Percentiles rank a stretch among this genome's conserved stretches.
Evolutionary conservation across 2,329 filamentous ascomycete genomes (phyloP).

Genomic region (Monilinia laxa): DNA sequence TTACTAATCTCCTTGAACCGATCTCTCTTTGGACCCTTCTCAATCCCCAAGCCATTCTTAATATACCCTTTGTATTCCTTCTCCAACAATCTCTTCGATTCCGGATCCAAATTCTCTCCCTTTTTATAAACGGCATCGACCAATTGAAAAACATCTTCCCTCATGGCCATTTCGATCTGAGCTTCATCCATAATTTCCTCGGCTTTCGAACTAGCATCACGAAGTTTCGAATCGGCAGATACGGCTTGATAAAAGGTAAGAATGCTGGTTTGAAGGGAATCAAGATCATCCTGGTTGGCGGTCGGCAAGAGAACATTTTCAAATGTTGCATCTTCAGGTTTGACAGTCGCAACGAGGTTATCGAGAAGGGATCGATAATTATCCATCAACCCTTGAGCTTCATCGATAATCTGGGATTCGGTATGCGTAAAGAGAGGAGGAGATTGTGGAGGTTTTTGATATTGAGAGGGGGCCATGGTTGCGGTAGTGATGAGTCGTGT

Average conservation of each 20-base stretch:
- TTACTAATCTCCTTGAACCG: constrained; percentile 87
- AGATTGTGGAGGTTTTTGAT: constrained; percentile 72
- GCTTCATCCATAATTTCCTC: constrained; percentile 76
- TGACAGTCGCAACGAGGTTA: constrained; percentile 58
- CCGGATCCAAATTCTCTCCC: constrained; percentile 62
- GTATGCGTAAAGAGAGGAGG: constrained; percentile 77
- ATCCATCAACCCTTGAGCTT: constrained; percentile 66
- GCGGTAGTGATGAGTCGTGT: constrained; percentile 45
- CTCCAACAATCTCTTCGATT: constrained; percentile 70
- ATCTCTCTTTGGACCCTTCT: constrained; percentile 67
- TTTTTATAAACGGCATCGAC: constrained; percentile 59
- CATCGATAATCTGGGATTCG: constrained; percentile 63
- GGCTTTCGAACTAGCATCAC: constrained; percentile 74
- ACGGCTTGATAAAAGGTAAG: constrained; percentile 80
- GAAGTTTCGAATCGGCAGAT: constrained; percentile 64
- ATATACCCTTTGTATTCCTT: constrained; percentile 78
- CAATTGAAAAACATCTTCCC: constrained; percentile 74
- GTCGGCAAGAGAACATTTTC: constrained; percentile 61
- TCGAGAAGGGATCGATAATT: constrained; percentile 60
- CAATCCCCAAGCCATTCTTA: constrained; percentile 70
- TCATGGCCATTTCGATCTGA: constrained; percentile 74
- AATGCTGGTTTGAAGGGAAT: constrained; percentile 61
- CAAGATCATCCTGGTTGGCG: constrained; percentile 68
- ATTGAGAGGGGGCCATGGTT: constrained; percentile 65
- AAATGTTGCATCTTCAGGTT: constrained; percentile 53